Evolutionary conservation across 306 rosid species (phyloP), one percentile per base, ranked within the genome.

Genomic region (Fragaria vesca): DNA sequence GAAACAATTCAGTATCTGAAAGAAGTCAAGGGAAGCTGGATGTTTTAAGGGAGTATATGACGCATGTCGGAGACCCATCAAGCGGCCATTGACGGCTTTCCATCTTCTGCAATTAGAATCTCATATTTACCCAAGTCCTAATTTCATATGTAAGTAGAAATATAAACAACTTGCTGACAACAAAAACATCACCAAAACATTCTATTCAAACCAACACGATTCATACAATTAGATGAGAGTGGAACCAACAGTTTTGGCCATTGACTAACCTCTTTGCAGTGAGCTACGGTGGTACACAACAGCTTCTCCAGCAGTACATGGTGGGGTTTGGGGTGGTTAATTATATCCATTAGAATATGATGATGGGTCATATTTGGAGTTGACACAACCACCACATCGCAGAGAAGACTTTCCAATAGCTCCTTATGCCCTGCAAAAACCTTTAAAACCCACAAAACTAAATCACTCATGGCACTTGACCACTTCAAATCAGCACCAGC

Each of bases 351-450:
- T 8, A 94, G 87, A 67, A 94, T 92, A 75, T 77, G 83, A 83
- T 94, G 81, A 75, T 94, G 98, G 61, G 98, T 94, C 98, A 94
- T 92, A 79, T 94, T 94, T 79, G 98, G 98, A 78, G 88, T 83
- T 9, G 98, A 89, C 57, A 94, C 91, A 50, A 94, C 90, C 86
- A 94, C 75, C 62, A 88, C 97, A 87, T 94, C 97, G 72, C 98
- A 94, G 15, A 89, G 77, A 78, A 83, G 90, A 72, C 97, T 90
- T 48, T 89, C 89, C 84, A 94, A 77, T 61, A 94, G 89, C 83
- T 92, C 90, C 83, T 80, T 83, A 87, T 94, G 98, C 74, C 91
- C 95, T 85, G 92, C 76, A 80, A 92, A 94, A 80, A 92, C 95
- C 98, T 94, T 92, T 79, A 61, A 45, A 89, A 86, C 71, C 69